phyloP scores from a whole-genome alignment of 495 filamentous ascomycete genomes.

The Annulohypoxylon bovei region DNA sequence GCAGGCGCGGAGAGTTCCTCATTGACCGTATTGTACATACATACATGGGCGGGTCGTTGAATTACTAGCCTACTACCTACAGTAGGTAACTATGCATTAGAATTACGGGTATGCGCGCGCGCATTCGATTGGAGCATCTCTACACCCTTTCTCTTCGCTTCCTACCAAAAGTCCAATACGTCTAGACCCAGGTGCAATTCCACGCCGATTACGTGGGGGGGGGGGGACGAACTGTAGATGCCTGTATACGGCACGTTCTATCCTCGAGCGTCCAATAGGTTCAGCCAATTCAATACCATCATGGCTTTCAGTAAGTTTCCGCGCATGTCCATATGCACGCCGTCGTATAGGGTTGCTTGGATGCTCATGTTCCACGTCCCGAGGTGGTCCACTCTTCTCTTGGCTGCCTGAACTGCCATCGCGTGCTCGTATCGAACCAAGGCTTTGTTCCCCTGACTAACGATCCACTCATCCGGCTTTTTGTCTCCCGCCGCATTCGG shows the following conservation, averaged over 20 bases:
- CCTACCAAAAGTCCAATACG: slow-evolving; percentile 4
- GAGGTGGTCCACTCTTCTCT: slow-evolving; percentile 59
- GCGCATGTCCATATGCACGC: slow-evolving; percentile 63
- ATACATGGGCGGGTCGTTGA: background rate
- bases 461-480: slow-evolving; percentile 63
- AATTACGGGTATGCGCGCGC: slow-evolving; percentile 8
- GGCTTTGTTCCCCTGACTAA: slow-evolving; percentile 63
- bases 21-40: slow-evolving; percentile 1
- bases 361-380: slow-evolving; percentile 67
- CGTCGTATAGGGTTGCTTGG: slow-evolving; percentile 62
- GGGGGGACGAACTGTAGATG: slow-evolving; percentile 7
- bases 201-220: slow-evolving; percentile 12
- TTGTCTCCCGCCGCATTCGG: slow-evolving; percentile 63
- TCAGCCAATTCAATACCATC: slow-evolving; percentile 67
- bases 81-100: slow-evolving; percentile 10
- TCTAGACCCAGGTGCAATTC: slow-evolving; percentile 13
- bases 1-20: slow-evolving; percentile 1
- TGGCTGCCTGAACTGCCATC: slow-evolving; percentile 50
- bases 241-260: background rate
- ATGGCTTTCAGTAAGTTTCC: slow-evolving; percentile 65
- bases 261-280: slow-evolving; percentile 44
- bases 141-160: slow-evolving; percentile 1
- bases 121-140: slow-evolving; percentile 12
- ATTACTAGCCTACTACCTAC: background rate
- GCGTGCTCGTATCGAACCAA: slow-evolving; percentile 60